A percentile compares a stretch with the other conserved stretches of the same genome.
Conservation (phyloP, 257 asterid species). For the Euphrasia confusa region DNA sequence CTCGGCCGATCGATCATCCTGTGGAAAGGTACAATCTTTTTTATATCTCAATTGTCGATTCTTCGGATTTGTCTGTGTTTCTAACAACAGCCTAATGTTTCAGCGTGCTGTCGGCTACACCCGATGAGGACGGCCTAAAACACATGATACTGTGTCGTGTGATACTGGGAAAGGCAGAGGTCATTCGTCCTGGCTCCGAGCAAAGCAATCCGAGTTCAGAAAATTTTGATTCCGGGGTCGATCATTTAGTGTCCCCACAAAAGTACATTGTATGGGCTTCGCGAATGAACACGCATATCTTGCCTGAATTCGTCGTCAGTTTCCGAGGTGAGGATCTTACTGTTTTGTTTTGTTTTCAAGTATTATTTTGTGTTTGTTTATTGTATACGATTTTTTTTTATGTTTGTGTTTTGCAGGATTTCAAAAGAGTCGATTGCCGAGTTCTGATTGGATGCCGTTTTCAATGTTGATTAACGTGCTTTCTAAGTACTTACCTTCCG, state of each 20-base stretch:
- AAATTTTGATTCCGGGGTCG: slow-evolving; percentile 56
- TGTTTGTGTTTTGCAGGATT: slow-evolving; percentile 21
- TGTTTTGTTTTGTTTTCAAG: neutral
- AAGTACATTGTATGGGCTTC: slow-evolving; percentile 56
- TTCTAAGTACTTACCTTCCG: slow-evolving; percentile 38
- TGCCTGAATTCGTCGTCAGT: slow-evolving; percentile 51
- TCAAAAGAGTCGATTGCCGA: slow-evolving; percentile 29
- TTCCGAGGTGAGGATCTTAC: slow-evolving; percentile 41
- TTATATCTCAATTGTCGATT: neutral
- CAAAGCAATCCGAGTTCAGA: slow-evolving; percentile 45
- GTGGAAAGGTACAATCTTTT: slow-evolving; percentile 32
- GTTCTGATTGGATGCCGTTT: slow-evolving; percentile 51
- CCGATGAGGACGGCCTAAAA: slow-evolving; percentile 44
- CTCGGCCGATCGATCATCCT: slow-evolving; percentile 40
- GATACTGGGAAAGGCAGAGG: slow-evolving; percentile 47
- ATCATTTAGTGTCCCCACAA: slow-evolving; percentile 37
- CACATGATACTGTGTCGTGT: slow-evolving; percentile 60
- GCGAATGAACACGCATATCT: slow-evolving; percentile 51
- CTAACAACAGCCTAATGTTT: neutral
- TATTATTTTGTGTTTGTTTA: too few species aligned
- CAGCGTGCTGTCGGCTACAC: slow-evolving; percentile 40
- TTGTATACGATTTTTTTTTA: neutral
- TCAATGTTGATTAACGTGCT: slow-evolving; percentile 31
- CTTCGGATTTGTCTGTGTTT: neutral
- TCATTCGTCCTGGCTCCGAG: slow-evolving; percentile 28